Percentiles rank a stretch among this genome's conserved stretches.
Evolutionary conservation across 345 rosid genomes (phyloP).

Genomic region (Eutrema japonicum): DNA sequence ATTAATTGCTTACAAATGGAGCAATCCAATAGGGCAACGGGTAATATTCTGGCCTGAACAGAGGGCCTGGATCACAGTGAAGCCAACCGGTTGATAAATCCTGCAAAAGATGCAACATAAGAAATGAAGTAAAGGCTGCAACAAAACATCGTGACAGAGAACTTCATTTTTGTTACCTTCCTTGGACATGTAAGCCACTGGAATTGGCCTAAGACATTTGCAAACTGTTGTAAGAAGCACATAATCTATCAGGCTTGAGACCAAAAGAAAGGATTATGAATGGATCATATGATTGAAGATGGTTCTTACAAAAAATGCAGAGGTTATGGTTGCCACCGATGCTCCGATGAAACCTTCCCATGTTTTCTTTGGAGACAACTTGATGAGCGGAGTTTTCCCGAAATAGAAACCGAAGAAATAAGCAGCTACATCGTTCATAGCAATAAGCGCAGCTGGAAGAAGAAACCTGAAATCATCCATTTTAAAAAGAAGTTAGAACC

Average conservation of each 20-base stretch:
- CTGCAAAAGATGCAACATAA: constrained; percentile 46
- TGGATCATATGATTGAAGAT: constrained; percentile 24
- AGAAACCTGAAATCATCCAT: constrained; percentile 65
- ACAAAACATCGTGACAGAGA: not conserved
- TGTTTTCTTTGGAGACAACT: constrained; percentile 94
- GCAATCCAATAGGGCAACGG: constrained; percentile 64
- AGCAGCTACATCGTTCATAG: constrained; percentile 87
- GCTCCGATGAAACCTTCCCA: constrained; percentile 99
- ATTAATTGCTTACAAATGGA: constrained; percentile 51
- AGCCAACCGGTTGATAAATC: constrained; percentile 94
- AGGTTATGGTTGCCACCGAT: constrained; percentile 75
- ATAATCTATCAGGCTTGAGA: constrained; percentile 15
- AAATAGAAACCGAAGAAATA: constrained; percentile 91
- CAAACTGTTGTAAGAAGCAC: constrained; percentile 62
- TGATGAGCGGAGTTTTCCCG: constrained; percentile 90
- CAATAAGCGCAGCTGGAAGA: constrained; percentile 91
- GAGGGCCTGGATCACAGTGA: constrained; percentile 87
- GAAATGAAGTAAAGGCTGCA: not conserved
- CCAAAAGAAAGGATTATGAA: not conserved
- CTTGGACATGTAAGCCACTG: constrained; percentile 97
- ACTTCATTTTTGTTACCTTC: constrained; percentile 52
- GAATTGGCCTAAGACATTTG: constrained; percentile 71
- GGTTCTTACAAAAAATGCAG: constrained; percentile 76
- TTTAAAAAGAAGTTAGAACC: constrained; percentile 56
- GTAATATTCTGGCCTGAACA: constrained; percentile 69